Evolutionary conservation across 345 rosid genomes (phyloP).

Genomic region (Syzygium grande): DNA sequence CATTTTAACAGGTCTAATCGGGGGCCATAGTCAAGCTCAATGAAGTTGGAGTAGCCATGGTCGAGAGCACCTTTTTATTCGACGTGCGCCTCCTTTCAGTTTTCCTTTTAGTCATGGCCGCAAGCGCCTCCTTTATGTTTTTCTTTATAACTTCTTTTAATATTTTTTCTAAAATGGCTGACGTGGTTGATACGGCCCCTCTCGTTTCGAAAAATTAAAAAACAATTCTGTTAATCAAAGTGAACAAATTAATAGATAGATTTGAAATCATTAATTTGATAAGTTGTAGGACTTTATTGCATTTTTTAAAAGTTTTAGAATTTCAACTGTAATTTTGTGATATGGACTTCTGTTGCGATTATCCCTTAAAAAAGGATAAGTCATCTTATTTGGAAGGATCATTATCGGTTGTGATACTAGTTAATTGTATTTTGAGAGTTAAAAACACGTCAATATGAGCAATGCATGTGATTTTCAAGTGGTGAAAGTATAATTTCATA

Average conservation of each 20-base stretch:
- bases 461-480: neutral
- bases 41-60: neutral
- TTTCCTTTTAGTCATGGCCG: neutral
- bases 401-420: neutral
- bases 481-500: neutral
- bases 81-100: neutral
- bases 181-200: rapidly evolving
- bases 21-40: neutral
- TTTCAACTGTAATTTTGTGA: neutral
- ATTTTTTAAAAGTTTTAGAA: rapidly evolving
- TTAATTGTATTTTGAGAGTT: neutral
- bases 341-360: neutral
- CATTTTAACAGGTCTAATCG: too few relatives aligned
- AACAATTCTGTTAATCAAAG: neutral
- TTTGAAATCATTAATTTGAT: neutral
- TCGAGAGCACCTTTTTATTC: neutral
- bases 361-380: neutral
- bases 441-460: neutral
- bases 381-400: neutral
- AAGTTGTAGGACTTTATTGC: rapidly evolving
- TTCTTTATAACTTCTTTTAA: neutral
- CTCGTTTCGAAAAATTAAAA: neutral
- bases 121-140: neutral
- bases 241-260: rapidly evolving
- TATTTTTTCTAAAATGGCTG: neutral